Base-by-base conservation (phyloP, 2,329 filamentous ascomycete genomes). In the Aspergillus cejpii region DNA sequence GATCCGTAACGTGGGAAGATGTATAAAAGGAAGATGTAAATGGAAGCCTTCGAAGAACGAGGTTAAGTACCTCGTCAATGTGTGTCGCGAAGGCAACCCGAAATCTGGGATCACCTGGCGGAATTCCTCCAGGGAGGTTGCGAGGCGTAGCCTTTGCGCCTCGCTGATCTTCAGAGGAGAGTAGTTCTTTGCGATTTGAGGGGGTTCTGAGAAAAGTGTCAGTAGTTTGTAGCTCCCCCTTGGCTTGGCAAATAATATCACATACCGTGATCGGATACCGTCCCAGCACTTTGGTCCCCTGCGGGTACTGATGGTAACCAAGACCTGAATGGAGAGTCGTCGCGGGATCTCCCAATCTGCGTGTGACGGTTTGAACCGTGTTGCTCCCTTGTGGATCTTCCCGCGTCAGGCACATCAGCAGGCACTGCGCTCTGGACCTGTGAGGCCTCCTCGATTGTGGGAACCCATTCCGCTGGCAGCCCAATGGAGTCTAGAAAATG, bases 21-120 rank as follows among this genome's bases (percentile, higher is more conserved):
- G 84, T 21, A 87, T 68, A 49, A 87, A 79, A 0, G 77, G 77
- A 31, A 80, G 69, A 48, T 79, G 75, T 20, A 76, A 71, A 45
- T 80, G 73, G 46, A 87, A 85, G 0, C 83, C 82, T 46, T 75
- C 78, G 42, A 85, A 77, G 54, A 85, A 87, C 1, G 82, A 83
- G 47, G 84, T 81, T 24, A 87, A 65, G 50, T 86, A 87, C 26
- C 84, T 70, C 2, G 80, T 81, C 21, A 87, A 61, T 0, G 84
- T 84, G 52, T 85, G 76, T 2, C 83, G 76, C 3, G 83, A 85
- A 1, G 84, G 83, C 39, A 87, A 77, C 2, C 79, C 74, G 52
- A 87, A 87, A 37, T 58, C 60, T 2, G 59, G 59, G n/a, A 63
- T 62, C 7, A 61, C 53, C 42, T 62, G 51, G 24, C 58, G 58